These are phyloP conservation scores for Neolentinus lepideus DNA, from an alignment of 1,284 basidiomycete species.

Conservation along the genomic window DNA sequence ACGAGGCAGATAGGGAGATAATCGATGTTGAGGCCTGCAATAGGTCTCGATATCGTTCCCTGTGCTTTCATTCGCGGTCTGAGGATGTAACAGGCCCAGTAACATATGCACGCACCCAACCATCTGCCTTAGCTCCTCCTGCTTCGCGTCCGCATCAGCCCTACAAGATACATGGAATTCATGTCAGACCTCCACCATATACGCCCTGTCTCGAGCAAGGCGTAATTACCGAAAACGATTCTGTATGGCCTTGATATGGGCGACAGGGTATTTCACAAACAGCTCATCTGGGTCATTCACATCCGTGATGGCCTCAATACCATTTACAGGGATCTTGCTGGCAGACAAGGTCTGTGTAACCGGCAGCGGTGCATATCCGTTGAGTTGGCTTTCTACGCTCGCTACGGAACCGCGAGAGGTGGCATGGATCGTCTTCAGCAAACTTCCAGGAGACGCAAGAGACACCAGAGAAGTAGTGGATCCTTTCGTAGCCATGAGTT, in stretches of 20 bases:
- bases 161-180: conserved; percentile 27
- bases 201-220: conserved; percentile 1
- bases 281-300: conserved; percentile 73
- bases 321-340: not conserved
- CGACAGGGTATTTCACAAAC: conserved; percentile 66
- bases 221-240: conserved; percentile 54
- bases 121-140: conserved; percentile 89
- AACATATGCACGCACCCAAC: conserved; percentile 71
- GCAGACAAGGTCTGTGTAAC: not conserved
- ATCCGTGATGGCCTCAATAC: conserved; percentile 11
- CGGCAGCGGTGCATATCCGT: not conserved
- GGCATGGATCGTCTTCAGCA: conserved; percentile 11
- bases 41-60: conserved; percentile 92
- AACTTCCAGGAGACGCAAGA: conserved; percentile 3
- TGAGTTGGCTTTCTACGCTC: not conserved
- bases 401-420: not conserved
- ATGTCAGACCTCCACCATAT: conserved; percentile 1
- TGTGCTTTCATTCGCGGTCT: conserved; percentile 49
- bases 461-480: conserved; percentile 16
- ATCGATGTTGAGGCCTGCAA: conserved; percentile 88
- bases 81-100: conserved; percentile 6
- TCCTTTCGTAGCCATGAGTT: conserved; percentile 23
- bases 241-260: conserved; percentile 71
- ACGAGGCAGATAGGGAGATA: conserved; percentile 64
- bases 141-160: conserved; percentile 84